Evolutionary conservation across 768 basidiomycete genomes (phyloP).

Genomic region (Mycena belliarum): DNA sequence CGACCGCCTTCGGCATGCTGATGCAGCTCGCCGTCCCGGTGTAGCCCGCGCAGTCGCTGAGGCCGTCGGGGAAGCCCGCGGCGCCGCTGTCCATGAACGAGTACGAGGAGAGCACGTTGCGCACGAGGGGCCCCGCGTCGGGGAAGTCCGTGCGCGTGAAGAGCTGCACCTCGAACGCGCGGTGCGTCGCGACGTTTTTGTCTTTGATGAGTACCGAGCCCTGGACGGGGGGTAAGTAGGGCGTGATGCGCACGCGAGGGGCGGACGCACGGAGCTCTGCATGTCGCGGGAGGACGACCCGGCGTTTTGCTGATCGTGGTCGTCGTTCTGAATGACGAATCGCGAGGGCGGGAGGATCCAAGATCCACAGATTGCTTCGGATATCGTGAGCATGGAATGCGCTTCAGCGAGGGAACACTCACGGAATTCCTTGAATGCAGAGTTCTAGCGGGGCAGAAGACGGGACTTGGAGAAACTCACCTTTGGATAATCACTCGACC

Average conservation of each 20-base stretch:
- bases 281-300: conserved; percentile 7
- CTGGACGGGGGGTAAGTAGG: neutral
- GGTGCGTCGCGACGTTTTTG: conserved; percentile 6
- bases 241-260: neutral
- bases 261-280: neutral
- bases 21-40: conserved; percentile 9
- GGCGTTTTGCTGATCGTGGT: conserved; percentile 5
- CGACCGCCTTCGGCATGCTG: conserved; percentile 5
- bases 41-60: conserved; percentile 10
- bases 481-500: conserved; percentile 11
- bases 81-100: conserved; percentile 11
- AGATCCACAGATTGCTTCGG: conserved; percentile 6
- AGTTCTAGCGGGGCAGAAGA: neutral
- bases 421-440: conserved; percentile 3
- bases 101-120: conserved; percentile 7
- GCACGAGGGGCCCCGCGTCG: conserved; percentile 7
- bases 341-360: conserved; percentile 1
- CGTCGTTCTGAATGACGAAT: conserved; percentile 7
- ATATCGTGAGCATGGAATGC: neutral
- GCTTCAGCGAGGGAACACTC: neutral
- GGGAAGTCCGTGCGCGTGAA: conserved; percentile 12
- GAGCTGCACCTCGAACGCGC: conserved; percentile 4
- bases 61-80: conserved; percentile 8
- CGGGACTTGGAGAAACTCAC: neutral
- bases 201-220: conserved; percentile 9